Evolutionary conservation across 208 protist genomes (phyloP).

Genomic region (Crithidia thermophila): DNA sequence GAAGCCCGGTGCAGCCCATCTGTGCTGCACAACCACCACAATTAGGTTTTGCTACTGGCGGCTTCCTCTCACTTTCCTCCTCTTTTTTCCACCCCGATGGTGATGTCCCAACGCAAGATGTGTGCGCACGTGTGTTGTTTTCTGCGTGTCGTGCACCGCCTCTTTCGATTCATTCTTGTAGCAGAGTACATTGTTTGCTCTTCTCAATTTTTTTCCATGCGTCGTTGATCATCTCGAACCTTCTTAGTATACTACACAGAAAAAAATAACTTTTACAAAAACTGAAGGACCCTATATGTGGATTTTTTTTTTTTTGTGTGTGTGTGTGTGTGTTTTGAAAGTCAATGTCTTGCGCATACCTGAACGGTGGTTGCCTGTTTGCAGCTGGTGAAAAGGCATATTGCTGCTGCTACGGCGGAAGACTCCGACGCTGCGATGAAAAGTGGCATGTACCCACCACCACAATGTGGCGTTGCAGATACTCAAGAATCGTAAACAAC

Average conservation of each 20-base stretch:
- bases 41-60: not conserved
- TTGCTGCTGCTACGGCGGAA: too few species aligned
- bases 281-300: not conserved
- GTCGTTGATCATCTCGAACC: not conserved
- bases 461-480: too few species aligned
- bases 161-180: too few species aligned
- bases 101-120: not conserved
- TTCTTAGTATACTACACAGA: constrained; percentile 11
- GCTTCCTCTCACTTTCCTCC: constrained; percentile 6
- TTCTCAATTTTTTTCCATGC: not conserved
- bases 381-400: too few species aligned
- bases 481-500: too few species aligned
- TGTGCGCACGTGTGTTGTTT: not conserved
- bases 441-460: too few species aligned
- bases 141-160: not conserved
- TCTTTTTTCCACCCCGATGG: constrained; percentile 8
- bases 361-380: too few species aligned
- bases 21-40: not conserved
- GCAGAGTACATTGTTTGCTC: too few species aligned
- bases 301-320: constrained; percentile 3
- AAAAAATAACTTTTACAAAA: not conserved
- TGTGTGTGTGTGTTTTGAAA: not conserved
- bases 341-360: not conserved
- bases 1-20: not conserved
- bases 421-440: too few species aligned